A percentile compares a stretch with the other conserved stretches of the same genome.
phyloP scores from a whole-genome alignment of 2,329 filamentous ascomycete species.

The Botrytis hyacinthi region DNA sequence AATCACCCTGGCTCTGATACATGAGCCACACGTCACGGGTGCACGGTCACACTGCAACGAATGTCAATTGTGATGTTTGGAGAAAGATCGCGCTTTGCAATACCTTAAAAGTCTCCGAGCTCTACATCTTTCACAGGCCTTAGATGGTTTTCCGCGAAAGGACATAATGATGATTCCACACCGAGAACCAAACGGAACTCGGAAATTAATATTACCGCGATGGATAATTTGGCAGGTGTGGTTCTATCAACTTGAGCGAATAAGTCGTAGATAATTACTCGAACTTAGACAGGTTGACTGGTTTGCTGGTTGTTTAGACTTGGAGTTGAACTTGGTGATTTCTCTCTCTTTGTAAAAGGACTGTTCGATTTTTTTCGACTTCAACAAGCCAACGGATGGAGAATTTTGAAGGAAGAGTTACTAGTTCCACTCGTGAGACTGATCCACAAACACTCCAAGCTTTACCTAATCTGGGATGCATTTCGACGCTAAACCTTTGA shows the following conservation, averaged over 20 bases:
- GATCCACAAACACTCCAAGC: not conserved
- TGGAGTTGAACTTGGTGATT: not conserved
- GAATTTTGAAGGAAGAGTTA: not conserved
- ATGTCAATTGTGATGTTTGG: not conserved
- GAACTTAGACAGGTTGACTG: not conserved
- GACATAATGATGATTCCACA: not conserved
- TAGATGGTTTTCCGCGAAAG: conserved; percentile 25
- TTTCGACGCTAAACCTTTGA: not conserved
- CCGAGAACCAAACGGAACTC: not conserved
- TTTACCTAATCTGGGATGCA: conserved; percentile 1
- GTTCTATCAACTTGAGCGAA: not conserved
- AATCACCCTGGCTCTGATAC: conserved; percentile 16
- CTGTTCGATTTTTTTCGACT: not conserved
- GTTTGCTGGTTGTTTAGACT: not conserved
- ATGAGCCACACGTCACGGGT: conserved; percentile 21
- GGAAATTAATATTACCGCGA: not conserved
- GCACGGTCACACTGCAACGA: conserved; percentile 27
- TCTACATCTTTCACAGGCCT: conserved; percentile 28
- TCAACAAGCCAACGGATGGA: not conserved
- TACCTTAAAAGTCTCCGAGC: conserved; percentile 26
- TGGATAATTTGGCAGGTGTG: not conserved
- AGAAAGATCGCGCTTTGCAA: not conserved
- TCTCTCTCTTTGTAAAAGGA: not conserved
- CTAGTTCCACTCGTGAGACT: not conserved
- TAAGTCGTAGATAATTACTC: not conserved